Evolutionary conservation across 2,329 filamentous ascomycete genomes (phyloP).

Genomic region (Diaporthe velutina): DNA sequence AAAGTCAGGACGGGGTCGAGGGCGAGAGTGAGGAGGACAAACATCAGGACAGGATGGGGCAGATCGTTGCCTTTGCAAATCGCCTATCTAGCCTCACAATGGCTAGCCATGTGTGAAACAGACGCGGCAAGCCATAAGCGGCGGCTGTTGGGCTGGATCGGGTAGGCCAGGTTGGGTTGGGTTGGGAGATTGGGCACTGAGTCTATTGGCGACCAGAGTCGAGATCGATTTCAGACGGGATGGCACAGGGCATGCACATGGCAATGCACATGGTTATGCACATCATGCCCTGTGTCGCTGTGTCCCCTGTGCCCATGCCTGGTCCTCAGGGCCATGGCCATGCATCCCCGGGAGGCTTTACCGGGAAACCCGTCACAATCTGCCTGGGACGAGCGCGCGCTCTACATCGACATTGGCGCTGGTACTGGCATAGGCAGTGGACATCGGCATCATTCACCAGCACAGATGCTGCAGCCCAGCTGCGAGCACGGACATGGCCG

Average conservation of each 20-base stretch:
- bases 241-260: slow-evolving; percentile 25
- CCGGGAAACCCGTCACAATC: slow-evolving; percentile 18
- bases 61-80: not conserved
- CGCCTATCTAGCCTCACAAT: slow-evolving; percentile 6
- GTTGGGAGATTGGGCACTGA: slow-evolving; percentile 21
- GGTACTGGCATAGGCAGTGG: slow-evolving; percentile 8
- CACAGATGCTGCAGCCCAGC: slow-evolving; percentile 30
- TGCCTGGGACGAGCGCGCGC: slow-evolving; percentile 29
- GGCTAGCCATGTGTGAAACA: slow-evolving; percentile 30
- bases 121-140: slow-evolving; percentile 25
- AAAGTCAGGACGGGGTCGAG: slow-evolving; percentile 1
- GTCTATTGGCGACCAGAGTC: slow-evolving; percentile 16
- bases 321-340: slow-evolving; percentile 15
- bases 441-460: slow-evolving; percentile 22
- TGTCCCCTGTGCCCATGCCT: slow-evolving; percentile 16
- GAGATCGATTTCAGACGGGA: slow-evolving; percentile 26
- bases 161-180: not conserved
- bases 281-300: slow-evolving; percentile 25
- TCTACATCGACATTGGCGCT: slow-evolving; percentile 16
- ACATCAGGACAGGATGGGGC: not conserved
- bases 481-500: slow-evolving; percentile 28
- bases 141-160: slow-evolving; percentile 20
- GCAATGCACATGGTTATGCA: slow-evolving; percentile 29
- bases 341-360: slow-evolving; percentile 20
- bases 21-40: slow-evolving; percentile 10